Percentiles rank a stretch among this genome's conserved stretches.
These are phyloP conservation scores for Lichtheimia corymbifera DNA, from an alignment of 371 early-diverging fungal species.

Conservation along the genomic window DNA sequence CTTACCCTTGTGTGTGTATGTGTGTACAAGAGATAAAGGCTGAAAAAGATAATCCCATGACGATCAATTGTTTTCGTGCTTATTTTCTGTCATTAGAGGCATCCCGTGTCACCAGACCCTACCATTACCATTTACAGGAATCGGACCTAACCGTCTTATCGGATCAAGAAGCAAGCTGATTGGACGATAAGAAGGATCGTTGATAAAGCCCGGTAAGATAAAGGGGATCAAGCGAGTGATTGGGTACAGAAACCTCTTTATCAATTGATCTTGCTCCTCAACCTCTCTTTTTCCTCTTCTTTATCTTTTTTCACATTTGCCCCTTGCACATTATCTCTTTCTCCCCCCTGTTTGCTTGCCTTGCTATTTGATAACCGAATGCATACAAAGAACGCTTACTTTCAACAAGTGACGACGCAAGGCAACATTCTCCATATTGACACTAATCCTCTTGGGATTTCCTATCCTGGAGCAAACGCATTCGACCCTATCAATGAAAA, in stretches of 20 bases:
- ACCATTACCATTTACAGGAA: no score
- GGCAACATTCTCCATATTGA: conserved; percentile 15
- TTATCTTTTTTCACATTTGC: background rate
- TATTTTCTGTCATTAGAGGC: no score
- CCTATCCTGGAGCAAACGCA: conserved; percentile 9
- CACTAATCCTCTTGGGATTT: conserved; percentile 28
- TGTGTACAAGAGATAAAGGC: no score
- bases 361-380: conserved; percentile 2
- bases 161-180: conserved; percentile 1
- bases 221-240: background rate
- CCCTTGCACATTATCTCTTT: background rate
- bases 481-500: background rate
- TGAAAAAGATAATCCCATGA: no score
- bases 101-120: no score
- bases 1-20: no score
- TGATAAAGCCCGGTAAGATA: conserved; percentile 2
- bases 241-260: background rate
- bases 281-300: background rate
- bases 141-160: no score
- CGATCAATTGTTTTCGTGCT: no score
- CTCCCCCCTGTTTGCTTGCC: background rate
- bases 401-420: background rate
- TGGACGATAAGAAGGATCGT: conserved; percentile 8
- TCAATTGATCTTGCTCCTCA: background rate
- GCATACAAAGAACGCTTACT: conserved; percentile 2